Evolutionary conservation across 2,329 filamentous ascomycete species (phyloP).

Genomic region (Paraphaeosphaeria sporulosa): DNA sequence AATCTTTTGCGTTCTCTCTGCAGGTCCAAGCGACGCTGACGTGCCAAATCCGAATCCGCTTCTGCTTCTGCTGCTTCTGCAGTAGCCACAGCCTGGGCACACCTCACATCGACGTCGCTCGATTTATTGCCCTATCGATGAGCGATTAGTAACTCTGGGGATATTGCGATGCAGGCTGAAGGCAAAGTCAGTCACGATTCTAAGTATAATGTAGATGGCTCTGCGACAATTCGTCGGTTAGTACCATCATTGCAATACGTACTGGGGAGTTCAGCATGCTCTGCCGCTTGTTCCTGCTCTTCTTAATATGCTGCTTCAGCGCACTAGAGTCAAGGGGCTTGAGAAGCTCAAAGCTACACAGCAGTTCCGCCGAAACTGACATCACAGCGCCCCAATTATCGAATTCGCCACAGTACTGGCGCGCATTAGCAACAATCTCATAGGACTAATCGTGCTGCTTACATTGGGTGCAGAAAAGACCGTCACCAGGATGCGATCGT

Average conservation of each 20-base stretch:
- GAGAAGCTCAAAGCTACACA: constrained; percentile 96
- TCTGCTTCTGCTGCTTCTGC: not conserved
- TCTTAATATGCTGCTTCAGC: constrained; percentile 98
- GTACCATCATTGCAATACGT: constrained; percentile 57
- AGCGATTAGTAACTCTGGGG: constrained; percentile 59
- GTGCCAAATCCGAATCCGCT: constrained; percentile 14
- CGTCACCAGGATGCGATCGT: constrained; percentile 90
- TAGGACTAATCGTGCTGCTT: constrained; percentile 54
- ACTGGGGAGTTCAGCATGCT: constrained; percentile 96
- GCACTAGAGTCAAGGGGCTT: constrained; percentile 96
- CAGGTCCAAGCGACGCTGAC: constrained; percentile 18
- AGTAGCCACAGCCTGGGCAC: not conserved
- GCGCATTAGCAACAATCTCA: constrained; percentile 20
- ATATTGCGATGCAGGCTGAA: constrained; percentile 58
- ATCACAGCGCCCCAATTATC: constrained; percentile 99
- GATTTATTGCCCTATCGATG: constrained; percentile 30
- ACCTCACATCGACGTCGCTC: not conserved
- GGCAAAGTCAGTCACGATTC: constrained; percentile 39
- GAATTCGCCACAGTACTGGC: constrained; percentile 94
- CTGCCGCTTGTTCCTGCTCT: constrained; percentile 91
- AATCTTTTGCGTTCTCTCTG: constrained; percentile 22
- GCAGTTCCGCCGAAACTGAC: constrained; percentile 91
- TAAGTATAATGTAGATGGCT: constrained; percentile 35
- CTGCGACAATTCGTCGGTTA: constrained; percentile 22
- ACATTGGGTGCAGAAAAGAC: constrained; percentile 98